These are phyloP conservation scores for Platanthera guangdongensis DNA, from an alignment of 106 monocot genomes.

Conservation along the genomic window DNA sequence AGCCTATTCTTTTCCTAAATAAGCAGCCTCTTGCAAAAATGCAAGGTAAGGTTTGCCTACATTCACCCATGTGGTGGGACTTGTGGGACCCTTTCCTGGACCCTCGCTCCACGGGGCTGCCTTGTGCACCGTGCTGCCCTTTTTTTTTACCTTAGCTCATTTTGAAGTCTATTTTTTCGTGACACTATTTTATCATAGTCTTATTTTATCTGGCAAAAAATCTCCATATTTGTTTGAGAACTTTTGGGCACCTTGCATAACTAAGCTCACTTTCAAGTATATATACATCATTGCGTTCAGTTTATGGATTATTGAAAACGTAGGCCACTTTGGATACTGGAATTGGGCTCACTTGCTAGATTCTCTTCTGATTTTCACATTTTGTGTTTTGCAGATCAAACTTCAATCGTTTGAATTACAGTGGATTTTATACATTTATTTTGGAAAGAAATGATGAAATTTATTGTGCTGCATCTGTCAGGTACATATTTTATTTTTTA, in stretches of 20 bases:
- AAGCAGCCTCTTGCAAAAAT: too few species aligned
- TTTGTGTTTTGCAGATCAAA: conserved; percentile 60
- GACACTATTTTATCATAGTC: background rate
- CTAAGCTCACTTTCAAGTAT: background rate
- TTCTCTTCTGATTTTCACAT: background rate
- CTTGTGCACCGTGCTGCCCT: background rate
- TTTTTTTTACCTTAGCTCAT: too few species aligned
- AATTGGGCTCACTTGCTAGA: background rate
- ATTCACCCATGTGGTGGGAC: too few species aligned
- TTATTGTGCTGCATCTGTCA: conserved; percentile 74
- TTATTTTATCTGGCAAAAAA: background rate
- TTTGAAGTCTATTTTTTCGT: too few species aligned
- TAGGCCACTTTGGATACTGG: background rate
- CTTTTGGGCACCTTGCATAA: background rate
- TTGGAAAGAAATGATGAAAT: conserved; percentile 86
- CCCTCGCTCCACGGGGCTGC: too few species aligned
- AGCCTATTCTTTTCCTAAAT: background rate
- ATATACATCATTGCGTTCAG: background rate
- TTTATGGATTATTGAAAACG: background rate
- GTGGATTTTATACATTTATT: conserved; percentile 85
- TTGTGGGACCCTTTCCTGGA: too few species aligned
- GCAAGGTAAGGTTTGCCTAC: too few species aligned
- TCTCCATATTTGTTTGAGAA: background rate
- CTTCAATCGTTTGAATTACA: conserved; percentile 65
- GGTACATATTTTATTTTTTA: conserved; percentile 23